These are phyloP conservation scores for Chlorella variabilis DNA, from an alignment of 163 green algal species.

Conservation along the genomic window DNA sequence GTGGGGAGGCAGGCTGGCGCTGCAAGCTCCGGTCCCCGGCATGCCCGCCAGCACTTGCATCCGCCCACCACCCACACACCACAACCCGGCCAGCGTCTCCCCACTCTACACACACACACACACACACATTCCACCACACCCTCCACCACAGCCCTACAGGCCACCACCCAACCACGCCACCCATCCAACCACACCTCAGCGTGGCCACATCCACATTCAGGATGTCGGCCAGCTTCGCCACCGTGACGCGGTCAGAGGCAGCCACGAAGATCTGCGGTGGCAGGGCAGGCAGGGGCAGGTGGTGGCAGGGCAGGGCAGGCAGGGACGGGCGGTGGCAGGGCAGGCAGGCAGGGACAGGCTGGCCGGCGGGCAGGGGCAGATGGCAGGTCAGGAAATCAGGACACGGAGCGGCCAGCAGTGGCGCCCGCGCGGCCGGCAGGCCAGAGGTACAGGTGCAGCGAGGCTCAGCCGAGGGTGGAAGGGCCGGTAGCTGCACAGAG, in stretches of 20 bases:
- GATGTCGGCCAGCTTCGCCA: constrained; percentile 82
- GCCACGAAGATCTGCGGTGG: constrained; percentile 85
- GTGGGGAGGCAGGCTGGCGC: too few species aligned
- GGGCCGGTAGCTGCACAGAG: too few species aligned
- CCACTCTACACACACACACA: background rate
- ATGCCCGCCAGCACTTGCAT: too few species aligned
- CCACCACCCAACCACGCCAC: background rate
- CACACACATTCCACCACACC: background rate
- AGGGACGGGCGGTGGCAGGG: background rate
- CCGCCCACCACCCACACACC: too few species aligned
- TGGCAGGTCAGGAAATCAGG: too few species aligned
- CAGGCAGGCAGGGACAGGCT: background rate
- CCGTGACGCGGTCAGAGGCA: constrained; percentile 76
- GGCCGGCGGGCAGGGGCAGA: too few species aligned
- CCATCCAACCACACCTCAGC: constrained; percentile 46
- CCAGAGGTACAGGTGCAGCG: too few species aligned
- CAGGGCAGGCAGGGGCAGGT: background rate
- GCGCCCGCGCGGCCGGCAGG: too few species aligned
- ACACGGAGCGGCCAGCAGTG: too few species aligned
- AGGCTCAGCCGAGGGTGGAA: too few species aligned
- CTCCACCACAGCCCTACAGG: background rate
- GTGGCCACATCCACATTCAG: constrained; percentile 74
- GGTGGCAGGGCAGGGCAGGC: background rate
- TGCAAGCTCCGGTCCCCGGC: too few species aligned
- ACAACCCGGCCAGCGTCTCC: too few species aligned